phyloP scores from a whole-genome alignment of 495 filamentous ascomycete genomes.

The Aspergillus incahuasiensis region DNA sequence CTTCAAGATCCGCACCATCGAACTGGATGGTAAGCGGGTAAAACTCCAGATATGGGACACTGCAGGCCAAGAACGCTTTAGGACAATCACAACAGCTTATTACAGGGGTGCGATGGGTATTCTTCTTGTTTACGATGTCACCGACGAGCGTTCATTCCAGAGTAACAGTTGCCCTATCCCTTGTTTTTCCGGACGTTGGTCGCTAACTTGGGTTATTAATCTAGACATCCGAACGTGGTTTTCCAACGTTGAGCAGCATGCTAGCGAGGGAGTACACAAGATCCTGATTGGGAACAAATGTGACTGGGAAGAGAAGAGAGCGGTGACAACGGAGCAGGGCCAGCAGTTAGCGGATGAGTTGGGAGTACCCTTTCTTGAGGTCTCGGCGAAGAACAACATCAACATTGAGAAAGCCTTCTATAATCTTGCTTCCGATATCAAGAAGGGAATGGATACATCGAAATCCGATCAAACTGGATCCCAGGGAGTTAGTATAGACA shows the following conservation, averaged over 20 bases:
- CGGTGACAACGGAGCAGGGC: constrained; percentile 86
- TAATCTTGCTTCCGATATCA: constrained; percentile 91
- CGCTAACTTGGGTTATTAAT: not conserved
- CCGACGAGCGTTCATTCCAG: constrained; percentile 93
- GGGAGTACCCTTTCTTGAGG: constrained; percentile 96
- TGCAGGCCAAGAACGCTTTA: constrained; percentile 94
- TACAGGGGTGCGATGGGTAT: constrained; percentile 99
- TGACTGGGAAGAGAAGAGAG: constrained; percentile 99
- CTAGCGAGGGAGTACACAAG: constrained; percentile 98
- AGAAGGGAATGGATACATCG: constrained; percentile 73
- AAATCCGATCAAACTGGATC: constrained; percentile 67
- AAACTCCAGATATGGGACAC: constrained; percentile 99
- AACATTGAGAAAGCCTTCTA: constrained; percentile 99
- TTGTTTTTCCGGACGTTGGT: not conserved
- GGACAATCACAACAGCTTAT: constrained; percentile 98
- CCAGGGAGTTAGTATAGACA: constrained; percentile 68
- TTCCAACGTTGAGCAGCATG: constrained; percentile 98
- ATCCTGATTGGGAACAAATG: constrained; percentile 99
- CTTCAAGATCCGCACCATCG: constrained; percentile 99
- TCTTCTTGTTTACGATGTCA: constrained; percentile 96
- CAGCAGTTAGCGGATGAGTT: constrained; percentile 93
- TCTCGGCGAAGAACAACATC: constrained; percentile 97
- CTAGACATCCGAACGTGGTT: constrained; percentile 99
- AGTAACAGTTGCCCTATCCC: constrained; percentile 56
- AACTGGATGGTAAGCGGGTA: constrained; percentile 94